Conservation (phyloP, 805 yeast genomes). For the Candida cerambycidarum region DNA sequence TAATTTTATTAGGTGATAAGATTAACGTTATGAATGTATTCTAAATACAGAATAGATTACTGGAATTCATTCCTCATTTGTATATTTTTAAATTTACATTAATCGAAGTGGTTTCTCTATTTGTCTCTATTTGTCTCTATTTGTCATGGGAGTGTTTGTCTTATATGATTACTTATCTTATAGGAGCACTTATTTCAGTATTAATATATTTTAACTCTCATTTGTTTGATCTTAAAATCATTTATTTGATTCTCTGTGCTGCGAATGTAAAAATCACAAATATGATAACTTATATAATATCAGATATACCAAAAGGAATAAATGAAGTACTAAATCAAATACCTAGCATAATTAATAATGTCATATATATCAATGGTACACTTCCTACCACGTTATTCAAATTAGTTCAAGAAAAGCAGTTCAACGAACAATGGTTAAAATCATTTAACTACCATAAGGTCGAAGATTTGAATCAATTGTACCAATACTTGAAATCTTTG, state of each 20-base stretch:
- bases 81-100: slow-evolving; percentile 16
- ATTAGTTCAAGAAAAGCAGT: slow-evolving; percentile 6
- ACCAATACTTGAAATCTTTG: neutral
- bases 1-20: slow-evolving; percentile 5
- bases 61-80: slow-evolving; percentile 16
- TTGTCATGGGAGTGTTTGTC: too few relatives aligned
- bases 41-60: slow-evolving; percentile 2
- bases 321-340: neutral
- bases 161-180: too few relatives aligned
- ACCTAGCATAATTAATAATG: neutral
- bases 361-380: slow-evolving; percentile 15
- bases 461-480: slow-evolving; percentile 9
- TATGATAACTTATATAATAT: slow-evolving; percentile 1
- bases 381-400: slow-evolving; percentile 14
- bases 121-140: neutral
- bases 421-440: slow-evolving; percentile 13
- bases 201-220: too few relatives aligned
- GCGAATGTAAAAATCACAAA: neutral
- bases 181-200: too few relatives aligned
- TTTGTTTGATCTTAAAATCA: too few relatives aligned
- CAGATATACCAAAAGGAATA: neutral
- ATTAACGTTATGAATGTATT: slow-evolving; percentile 6
- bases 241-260: too few relatives aligned
- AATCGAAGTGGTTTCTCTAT: neutral
- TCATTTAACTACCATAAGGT: slow-evolving; percentile 14